These are phyloP conservation scores for Rubus parviflorus DNA, from an alignment of 306 rosid species.

Conservation along the genomic window DNA sequence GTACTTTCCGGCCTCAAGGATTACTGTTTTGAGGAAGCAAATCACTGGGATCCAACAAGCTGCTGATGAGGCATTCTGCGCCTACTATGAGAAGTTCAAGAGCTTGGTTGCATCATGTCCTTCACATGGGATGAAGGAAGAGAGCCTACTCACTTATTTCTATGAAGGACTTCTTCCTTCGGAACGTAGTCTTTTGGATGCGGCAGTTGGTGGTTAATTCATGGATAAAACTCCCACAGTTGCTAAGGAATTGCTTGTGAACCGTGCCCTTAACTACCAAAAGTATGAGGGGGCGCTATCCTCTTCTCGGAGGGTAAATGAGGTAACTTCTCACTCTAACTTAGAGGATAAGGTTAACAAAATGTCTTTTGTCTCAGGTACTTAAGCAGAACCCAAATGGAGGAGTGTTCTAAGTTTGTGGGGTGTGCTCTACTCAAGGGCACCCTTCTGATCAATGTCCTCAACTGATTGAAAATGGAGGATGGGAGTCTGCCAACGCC, in stretches of 20 bases:
- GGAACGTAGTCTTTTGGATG: neutral
- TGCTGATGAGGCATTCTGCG: neutral
- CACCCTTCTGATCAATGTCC: neutral
- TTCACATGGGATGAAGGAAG: neutral
- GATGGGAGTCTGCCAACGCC: neutral
- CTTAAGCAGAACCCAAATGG: neutral
- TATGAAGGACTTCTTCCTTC: neutral
- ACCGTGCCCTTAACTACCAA: neutral
- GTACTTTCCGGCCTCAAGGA: neutral
- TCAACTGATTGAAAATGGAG: neutral
- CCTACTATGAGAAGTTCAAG: neutral
- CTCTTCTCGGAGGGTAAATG: neutral
- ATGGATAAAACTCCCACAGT: neutral
- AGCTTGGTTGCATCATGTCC: neutral
- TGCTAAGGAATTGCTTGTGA: neutral
- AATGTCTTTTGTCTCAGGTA: neutral
- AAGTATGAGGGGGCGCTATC: neutral
- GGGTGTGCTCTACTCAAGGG: neutral
- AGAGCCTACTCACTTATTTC: neutral
- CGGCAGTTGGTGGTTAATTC: neutral
- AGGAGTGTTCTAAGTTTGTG: neutral
- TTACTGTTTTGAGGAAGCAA: neutral
- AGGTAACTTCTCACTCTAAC: neutral
- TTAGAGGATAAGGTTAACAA: neutral
- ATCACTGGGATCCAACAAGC: neutral